Conservation (phyloP, 2,329 filamentous ascomycete species). For the Aspergillus neotritici region DNA sequence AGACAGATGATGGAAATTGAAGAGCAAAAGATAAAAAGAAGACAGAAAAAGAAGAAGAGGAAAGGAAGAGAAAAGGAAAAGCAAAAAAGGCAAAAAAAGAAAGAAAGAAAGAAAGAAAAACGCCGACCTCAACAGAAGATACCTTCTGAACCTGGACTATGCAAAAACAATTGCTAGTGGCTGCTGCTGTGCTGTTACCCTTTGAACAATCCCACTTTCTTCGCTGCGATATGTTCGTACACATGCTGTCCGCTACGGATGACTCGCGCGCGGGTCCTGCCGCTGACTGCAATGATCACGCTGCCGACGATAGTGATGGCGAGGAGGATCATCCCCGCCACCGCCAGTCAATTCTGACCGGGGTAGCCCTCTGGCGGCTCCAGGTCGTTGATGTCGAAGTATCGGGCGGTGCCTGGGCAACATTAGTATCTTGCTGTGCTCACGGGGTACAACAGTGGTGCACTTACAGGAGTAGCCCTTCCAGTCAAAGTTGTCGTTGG, state of each 20-base stretch:
- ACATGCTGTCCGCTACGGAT: constrained; percentile 5
- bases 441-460: background rate
- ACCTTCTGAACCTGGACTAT: background rate
- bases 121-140: too few relatives aligned
- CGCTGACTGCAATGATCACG: constrained; percentile 9
- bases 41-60: constrained; percentile 1
- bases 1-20: background rate
- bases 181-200: constrained; percentile 3
- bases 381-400: constrained; percentile 74
- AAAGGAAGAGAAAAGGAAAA: background rate
- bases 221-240: constrained; percentile 3
- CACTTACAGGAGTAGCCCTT: constrained; percentile 91
- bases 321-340: constrained; percentile 17
- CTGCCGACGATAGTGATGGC: constrained; percentile 5
- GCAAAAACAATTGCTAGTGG: background rate
- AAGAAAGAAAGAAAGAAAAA: background rate
- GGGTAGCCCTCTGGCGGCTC: constrained; percentile 83
- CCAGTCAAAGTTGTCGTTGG: constrained; percentile 98
- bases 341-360: constrained; percentile 51
- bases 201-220: constrained; percentile 4
- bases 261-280: constrained; percentile 5
- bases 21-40: background rate
- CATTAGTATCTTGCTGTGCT: too few relatives aligned
- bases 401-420: constrained; percentile 70
- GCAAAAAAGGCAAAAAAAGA: constrained; percentile 1